A percentile compares a stretch with the other conserved stretches of the same genome.
Evolutionary conservation across 768 basidiomycete genomes (phyloP).

Genomic region (Neoboletus brunneissimus): DNA sequence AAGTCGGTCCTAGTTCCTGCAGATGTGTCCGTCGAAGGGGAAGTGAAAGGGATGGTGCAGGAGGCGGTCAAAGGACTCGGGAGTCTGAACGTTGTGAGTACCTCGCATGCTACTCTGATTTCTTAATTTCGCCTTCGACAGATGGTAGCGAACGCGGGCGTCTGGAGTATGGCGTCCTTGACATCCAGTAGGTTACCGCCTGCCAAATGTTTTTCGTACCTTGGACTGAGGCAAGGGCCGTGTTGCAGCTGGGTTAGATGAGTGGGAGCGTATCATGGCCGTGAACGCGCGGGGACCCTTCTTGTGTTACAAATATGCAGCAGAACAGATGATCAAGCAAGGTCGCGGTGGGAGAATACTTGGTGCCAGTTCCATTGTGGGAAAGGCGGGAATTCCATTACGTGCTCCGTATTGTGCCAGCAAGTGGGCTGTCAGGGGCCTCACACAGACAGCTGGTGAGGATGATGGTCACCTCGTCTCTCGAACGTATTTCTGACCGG

Average conservation of each 20-base stretch:
- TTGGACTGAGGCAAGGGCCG: neutral
- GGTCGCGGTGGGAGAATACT: conserved; percentile 51
- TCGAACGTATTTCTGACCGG: neutral
- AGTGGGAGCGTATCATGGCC: neutral
- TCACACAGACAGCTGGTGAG: conserved; percentile 38
- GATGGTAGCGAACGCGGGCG: conserved; percentile 17
- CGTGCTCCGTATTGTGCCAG: conserved; percentile 23
- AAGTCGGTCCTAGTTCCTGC: conserved; percentile 13
- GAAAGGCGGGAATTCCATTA: neutral
- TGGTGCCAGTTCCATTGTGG: conserved; percentile 28
- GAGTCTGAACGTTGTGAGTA: conserved; percentile 3
- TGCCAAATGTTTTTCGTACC: too few species aligned
- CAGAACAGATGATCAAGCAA: conserved; percentile 54
- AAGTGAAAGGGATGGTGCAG: conserved; percentile 4
- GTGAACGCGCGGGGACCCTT: conserved; percentile 55
- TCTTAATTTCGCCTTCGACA: neutral
- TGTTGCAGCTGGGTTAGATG: neutral
- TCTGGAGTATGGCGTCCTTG: neutral
- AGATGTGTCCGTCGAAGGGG: conserved; percentile 6
- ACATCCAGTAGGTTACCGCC: neutral
- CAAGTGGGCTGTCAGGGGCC: conserved; percentile 40
- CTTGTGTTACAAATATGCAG: conserved; percentile 62
- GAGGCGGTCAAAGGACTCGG: neutral
- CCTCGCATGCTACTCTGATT: neutral
- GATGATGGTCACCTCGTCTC: neutral